phyloP scores from a whole-genome alignment of 2,329 filamentous ascomycete genomes.

The Neofusicoccum laricinum region DNA sequence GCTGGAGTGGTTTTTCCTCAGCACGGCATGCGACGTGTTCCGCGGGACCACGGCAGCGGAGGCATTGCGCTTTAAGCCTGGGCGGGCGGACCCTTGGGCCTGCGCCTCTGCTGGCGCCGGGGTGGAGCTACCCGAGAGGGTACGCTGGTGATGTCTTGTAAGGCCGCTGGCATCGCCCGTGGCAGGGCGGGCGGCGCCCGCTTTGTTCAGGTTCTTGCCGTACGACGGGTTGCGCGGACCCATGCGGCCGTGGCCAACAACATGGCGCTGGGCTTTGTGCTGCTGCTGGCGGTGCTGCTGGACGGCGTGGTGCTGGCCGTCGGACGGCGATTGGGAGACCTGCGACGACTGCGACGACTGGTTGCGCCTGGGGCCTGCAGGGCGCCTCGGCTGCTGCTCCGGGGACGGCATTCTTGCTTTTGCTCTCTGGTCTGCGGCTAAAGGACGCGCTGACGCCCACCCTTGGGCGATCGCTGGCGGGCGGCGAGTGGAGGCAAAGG shows the following conservation, averaged over 20 bases:
- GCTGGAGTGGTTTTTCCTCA: constrained; percentile 45
- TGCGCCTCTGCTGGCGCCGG: constrained; percentile 25
- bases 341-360: constrained; percentile 34
- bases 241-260: constrained; percentile 39
- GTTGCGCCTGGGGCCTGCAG: constrained; percentile 31
- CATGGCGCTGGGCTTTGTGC: constrained; percentile 38
- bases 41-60: constrained; percentile 38
- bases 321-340: constrained; percentile 38
- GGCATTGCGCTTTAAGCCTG: constrained; percentile 43
- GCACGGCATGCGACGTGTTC: constrained; percentile 30
- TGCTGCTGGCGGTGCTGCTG: constrained; percentile 20
- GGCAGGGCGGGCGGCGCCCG: constrained; percentile 31
- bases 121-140: constrained; percentile 32
- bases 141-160: constrained; percentile 35
- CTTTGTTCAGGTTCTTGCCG: constrained; percentile 43
- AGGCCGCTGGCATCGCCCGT: constrained; percentile 26
- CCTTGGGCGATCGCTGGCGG: neutral
- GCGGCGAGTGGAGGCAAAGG: constrained; percentile 5
- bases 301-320: constrained; percentile 23
- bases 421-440: constrained; percentile 5
- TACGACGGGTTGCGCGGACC: constrained; percentile 37
- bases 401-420: constrained; percentile 12
- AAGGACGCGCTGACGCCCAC: constrained; percentile 6
- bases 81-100: constrained; percentile 33
- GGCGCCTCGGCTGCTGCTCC: constrained; percentile 31